Base-by-base conservation (phyloP, 192 early-diverging fungal genomes). In the Mycoemilia scoparia region DNA sequence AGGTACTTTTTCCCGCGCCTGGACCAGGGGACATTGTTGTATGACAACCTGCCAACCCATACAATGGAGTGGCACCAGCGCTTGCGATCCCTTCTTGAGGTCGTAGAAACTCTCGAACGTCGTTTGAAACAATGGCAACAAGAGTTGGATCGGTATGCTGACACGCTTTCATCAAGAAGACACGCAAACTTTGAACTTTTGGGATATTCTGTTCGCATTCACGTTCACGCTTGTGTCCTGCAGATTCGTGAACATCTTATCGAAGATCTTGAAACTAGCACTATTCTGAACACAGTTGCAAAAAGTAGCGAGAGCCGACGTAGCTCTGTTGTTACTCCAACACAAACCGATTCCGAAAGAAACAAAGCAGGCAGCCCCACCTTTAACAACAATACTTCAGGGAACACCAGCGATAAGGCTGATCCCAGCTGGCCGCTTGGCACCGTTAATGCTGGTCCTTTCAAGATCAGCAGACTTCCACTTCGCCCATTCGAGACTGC, bases 151-250 rank as follows among this genome's bases (percentile, higher is more conserved):
- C 42, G 47, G 4, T 54, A 60, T 19, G 51, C 51, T 0, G 58
- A 60, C 24, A 23, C 37, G 7, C 47, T 60, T 16, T 60, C 58
- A 21, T 43, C 58, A 0, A 43, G 58, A n/a, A 25, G 58, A 4
- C 58, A 60, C n/a, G 58, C 58, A 3, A 60, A 60, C 26, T 46
- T 60, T 38, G 58, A 54, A 17, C 38, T 60, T 34, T 49, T 60
- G 38, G 58, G 58, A 19, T 38, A 43, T 0, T 45, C 58, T 21
- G 54, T 46, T 23, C 47, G 44, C 39, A 54, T 60, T 24, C 58
- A 60, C 24, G 26, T 60, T 3, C 46, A 50, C 22, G 58, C 58
- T 6, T 46, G 43, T 3, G 58, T 60, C 18, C 21, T 60, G 32
- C 58, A 60, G 48, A 51, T 60, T 29, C 42, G 52, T 32, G 58